Evolutionary conservation across 805 yeast species (phyloP), one percentile per base, ranked within the genome.

Genomic region (Metschnikowia hibisci): DNA sequence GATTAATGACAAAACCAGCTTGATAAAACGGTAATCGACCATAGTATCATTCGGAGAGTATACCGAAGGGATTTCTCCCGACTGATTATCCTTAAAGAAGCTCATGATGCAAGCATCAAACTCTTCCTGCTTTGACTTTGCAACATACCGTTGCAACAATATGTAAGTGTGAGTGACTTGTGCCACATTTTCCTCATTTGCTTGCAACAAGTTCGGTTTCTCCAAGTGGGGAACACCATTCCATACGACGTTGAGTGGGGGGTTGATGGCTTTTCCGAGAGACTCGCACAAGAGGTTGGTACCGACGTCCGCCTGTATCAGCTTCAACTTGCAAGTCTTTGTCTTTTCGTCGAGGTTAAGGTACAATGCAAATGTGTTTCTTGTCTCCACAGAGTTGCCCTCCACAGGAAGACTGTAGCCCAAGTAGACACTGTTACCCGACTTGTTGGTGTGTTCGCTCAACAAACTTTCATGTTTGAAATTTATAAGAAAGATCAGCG

Each of bases 221-320:
- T 51, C 45, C 37, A 64, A 47, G 34, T 51, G 50, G 9, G 61
- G 52, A 22, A 64, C 43, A 2, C 67, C 67, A 41, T 48, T 56
- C 51, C 71, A 54, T 46, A 31, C 33, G 9, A 12, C 23, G 15
- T 38, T 9, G 15, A 25, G 16, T 6, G 37, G 32, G 6, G 37
- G 32, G 14, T 41, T 32, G 34, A 80, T 66, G 30, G 82, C 77
- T 55, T 80, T 84, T 22, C 90, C 90, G 23, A 87, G 58, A 10
- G 86, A 78, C 52, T 85, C 89, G 46, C 78, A 76, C 45, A 87
- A 68, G 39, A 76, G 77, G 53, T 87, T 86, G 29, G 77, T 64
- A 4, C 93, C 95, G 28, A 81, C 78, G 46, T 82, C 78, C 30
- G 82, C 61, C 39, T 72, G 69, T 42, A 75, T 60, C 42, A 74